Conservation (phyloP, 2,329 filamentous ascomycete genomes). For the Didymella lethalis region DNA sequence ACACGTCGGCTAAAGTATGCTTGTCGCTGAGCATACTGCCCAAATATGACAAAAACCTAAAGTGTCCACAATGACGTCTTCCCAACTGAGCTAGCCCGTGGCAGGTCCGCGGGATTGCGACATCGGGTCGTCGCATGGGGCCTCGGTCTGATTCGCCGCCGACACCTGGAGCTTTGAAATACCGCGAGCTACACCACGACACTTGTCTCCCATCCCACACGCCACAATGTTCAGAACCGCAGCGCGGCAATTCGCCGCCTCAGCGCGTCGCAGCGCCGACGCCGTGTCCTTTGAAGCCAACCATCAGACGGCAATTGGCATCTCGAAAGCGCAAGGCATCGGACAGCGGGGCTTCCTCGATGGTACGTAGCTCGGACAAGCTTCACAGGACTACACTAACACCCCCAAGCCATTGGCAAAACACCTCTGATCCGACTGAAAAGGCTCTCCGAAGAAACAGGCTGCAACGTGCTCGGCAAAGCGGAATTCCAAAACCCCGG, state of each 20-base stretch:
- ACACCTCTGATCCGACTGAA: constrained; percentile 93
- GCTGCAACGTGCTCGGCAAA: constrained; percentile 94
- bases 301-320: constrained; percentile 70
- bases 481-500: constrained; percentile 99
- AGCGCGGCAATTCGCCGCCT: constrained; percentile 71
- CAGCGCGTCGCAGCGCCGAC: constrained; percentile 64
- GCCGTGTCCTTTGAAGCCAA: constrained; percentile 57
- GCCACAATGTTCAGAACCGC: constrained; percentile 72
- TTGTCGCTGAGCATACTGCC: too few species aligned
- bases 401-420: constrained; percentile 83
- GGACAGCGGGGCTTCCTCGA: constrained; percentile 78
- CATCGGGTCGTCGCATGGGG: constrained; percentile 19
- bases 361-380: constrained; percentile 62
- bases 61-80: too few species aligned
- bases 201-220: constrained; percentile 1
- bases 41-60: too few species aligned
- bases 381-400: constrained; percentile 15
- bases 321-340: constrained; percentile 81
- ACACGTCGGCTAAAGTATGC: too few species aligned
- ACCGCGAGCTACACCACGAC: neutral
- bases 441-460: constrained; percentile 85
- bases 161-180: constrained; percentile 7
- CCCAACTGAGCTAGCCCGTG: too few species aligned
- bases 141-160: constrained; percentile 16
- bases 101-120: constrained; percentile 16